These are phyloP conservation scores for Petunia axillaris DNA, from an alignment of 257 asterid genomes.

Conservation along the genomic window DNA sequence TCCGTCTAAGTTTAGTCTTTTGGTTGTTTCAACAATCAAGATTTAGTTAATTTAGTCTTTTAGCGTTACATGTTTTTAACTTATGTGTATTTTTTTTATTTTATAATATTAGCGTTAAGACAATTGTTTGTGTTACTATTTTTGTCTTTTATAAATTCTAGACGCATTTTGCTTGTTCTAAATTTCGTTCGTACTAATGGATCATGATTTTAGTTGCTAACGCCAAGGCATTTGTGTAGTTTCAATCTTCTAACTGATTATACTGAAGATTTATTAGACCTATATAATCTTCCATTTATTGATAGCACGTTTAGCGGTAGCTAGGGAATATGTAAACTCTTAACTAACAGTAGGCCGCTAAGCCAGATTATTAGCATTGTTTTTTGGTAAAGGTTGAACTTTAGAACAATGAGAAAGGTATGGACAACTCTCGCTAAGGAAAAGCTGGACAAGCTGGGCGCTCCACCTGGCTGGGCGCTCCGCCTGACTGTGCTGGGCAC, in stretches of 20 bases:
- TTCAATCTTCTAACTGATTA: neutral
- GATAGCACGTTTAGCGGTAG: no score
- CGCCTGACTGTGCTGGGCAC: no score
- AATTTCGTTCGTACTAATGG: neutral
- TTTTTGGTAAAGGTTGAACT: no score
- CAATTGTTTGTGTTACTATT: neutral
- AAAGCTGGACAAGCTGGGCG: no score
- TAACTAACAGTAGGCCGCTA: no score
- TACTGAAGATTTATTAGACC: neutral
- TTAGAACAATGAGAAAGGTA: no score
- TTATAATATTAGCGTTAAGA: neutral
- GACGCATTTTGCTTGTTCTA: neutral
- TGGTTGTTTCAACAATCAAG: neutral
- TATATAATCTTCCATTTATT: no score
- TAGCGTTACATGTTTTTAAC: neutral
- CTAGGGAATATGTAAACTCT: no score
- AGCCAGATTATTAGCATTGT: no score
- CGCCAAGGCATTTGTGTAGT: neutral
- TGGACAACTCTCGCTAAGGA: no score
- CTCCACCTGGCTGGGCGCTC: no score
- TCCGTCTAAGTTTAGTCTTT: neutral
- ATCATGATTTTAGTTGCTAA: neutral
- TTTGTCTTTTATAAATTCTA: neutral
- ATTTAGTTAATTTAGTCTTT: neutral
- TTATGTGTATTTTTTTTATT: neutral